Evolutionary conservation across 2,329 filamentous ascomycete genomes (phyloP).

Genomic region (Apiospora pterosperma): DNA sequence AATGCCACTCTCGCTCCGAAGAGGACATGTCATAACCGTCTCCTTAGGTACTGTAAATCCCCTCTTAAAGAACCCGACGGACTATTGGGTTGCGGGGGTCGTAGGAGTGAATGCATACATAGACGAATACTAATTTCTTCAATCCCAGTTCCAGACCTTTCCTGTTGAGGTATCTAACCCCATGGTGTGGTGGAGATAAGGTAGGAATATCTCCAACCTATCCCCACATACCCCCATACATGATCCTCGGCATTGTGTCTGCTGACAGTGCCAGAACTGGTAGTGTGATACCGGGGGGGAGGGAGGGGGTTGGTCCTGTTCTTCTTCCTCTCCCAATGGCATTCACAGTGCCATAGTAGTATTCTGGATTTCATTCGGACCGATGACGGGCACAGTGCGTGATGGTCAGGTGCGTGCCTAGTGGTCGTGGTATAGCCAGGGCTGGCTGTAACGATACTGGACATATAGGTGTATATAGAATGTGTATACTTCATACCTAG

Average conservation of each 20-base stretch:
- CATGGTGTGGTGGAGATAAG: background rate
- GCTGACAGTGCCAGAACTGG: background rate
- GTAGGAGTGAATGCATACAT: background rate
- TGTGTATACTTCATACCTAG: background rate
- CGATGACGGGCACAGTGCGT: background rate
- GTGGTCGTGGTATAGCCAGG: background rate
- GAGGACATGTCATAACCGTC: background rate
- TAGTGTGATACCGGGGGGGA: background rate
- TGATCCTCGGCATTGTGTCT: background rate
- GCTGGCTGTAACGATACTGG: background rate
- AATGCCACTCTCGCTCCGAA: background rate
- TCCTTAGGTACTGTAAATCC: background rate
- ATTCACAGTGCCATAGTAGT: background rate
- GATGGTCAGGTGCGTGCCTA: background rate
- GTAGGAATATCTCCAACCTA: too few species aligned
- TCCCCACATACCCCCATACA: background rate
- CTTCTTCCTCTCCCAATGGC: background rate
- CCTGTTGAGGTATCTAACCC: background rate
- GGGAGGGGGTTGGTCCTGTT: too few species aligned
- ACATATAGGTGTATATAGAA: background rate
- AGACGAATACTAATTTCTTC: background rate
- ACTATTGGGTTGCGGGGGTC: too few species aligned
- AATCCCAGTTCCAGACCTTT: background rate
- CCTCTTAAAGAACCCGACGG: too few species aligned
- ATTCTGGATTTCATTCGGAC: background rate